These are phyloP conservation scores for Thermoascus crustaceus DNA, from an alignment of 2,329 filamentous ascomycete species.

Conservation along the genomic window DNA sequence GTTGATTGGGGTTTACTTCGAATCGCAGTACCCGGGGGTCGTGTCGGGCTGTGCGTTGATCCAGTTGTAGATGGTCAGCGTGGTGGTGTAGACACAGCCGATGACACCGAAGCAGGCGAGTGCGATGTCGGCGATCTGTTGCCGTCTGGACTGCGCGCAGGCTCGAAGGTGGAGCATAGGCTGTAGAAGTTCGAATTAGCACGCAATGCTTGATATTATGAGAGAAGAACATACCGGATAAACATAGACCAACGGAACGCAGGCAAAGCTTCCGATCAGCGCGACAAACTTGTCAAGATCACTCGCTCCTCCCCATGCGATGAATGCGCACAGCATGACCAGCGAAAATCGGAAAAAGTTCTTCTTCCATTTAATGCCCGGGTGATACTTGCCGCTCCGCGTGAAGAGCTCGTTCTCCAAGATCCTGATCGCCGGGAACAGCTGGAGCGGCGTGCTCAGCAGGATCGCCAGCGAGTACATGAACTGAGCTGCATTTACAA, in stretches of 20 bases:
- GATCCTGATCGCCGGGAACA: slow-evolving; percentile 96
- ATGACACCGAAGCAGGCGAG: slow-evolving; percentile 75
- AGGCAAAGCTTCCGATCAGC: slow-evolving; percentile 93
- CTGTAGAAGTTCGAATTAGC: too few species aligned
- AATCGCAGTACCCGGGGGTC: slow-evolving; percentile 57
- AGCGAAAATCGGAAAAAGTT: slow-evolving; percentile 92
- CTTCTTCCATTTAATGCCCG: slow-evolving; percentile 99
- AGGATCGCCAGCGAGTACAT: slow-evolving; percentile 97
- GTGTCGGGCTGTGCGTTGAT: slow-evolving; percentile 49
- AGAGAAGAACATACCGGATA: slow-evolving; percentile 69
- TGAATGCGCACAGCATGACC: slow-evolving; percentile 73
- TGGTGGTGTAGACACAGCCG: slow-evolving; percentile 88
- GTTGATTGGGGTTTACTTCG: too few species aligned
- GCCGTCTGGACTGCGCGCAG: slow-evolving; percentile 60
- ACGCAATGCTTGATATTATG: too few species aligned
- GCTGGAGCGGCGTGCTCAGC: slow-evolving; percentile 87
- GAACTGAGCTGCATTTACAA: slow-evolving; percentile 94
- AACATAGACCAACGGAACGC: slow-evolving; percentile 92
- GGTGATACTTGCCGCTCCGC: slow-evolving; percentile 92
- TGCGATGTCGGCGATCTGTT: slow-evolving; percentile 62
- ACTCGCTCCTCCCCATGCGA: slow-evolving; percentile 87
- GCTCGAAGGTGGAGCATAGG: slow-evolving; percentile 82
- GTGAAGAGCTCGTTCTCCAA: slow-evolving; percentile 92
- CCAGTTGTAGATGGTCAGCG: slow-evolving; percentile 82
- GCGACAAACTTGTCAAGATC: slow-evolving; percentile 97